Base-by-base conservation (phyloP, 2,329 filamentous ascomycete genomes). In the Colletotrichum lentis region DNA sequence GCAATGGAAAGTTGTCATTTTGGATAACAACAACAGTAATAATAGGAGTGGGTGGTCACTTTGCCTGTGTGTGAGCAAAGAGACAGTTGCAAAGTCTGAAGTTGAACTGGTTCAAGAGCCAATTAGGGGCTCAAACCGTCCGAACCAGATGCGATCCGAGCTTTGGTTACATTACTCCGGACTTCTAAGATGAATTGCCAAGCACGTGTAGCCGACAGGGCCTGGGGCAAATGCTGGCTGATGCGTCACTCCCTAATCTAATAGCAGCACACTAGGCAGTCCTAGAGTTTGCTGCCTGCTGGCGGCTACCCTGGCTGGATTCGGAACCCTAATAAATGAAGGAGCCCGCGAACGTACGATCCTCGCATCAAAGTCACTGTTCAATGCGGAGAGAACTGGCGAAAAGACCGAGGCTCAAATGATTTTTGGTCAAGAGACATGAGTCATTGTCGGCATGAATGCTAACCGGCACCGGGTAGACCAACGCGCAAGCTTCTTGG, bases 91-190 rank as follows among this genome's bases (percentile, higher is more conserved):
- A 31, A 35, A 60, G 18, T 35, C 43, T 8, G 27, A 64, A 31
- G 46, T 65, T 12, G n/a, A 41, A 61, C 22, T 41, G 47, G 18
- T 22, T 6, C 52, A 61, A 22, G 14, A 44, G 16, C 63, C 49
- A 66, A 44, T 62, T 50, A 50, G 35, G 43, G 14, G 35, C 20
- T 31, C 8, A 27, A 50, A 43, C 35, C 16, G 31, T 52, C 11
- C 24, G 57, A 49, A 44, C 57, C 54, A 55, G 27, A 43, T 16
- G 18, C 35, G 63, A 47, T 54, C 57, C 24, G 24, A 56, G 56
- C 63, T 62, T 44, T n/a, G 20, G 16, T 24, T 47, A 47, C 55
- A 53, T 59, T 58, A 27, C 44, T 35, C 53, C 43, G 43, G 37
- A 37, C 35, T 22, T 39, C 62, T 46, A 41, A 39, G 22, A 37